Base-by-base conservation (phyloP, 352 stramenopile species). In the Globisporangium uncinulatum region DNA sequence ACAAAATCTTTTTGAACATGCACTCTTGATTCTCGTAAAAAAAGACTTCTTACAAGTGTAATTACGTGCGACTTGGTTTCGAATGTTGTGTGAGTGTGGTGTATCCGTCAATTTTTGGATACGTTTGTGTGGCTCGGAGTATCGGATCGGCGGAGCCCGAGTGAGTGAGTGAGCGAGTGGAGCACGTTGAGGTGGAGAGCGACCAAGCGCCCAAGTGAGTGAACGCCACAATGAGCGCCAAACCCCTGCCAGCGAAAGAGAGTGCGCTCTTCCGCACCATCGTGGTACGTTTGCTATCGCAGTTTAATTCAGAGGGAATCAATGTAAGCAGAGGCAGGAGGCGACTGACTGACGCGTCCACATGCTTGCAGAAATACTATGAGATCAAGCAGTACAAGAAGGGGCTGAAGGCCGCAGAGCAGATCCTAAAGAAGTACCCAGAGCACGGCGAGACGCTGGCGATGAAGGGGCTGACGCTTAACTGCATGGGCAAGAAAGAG, bases 361-460 rank as follows among this genome's bases (percentile, higher is more conserved):
- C 43, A n/a, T 24, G 5, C 42, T 19, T 11, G 24, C 65, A 90
- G 79, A 98, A 98, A 89, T 96, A 94, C 67, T 99, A 99, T 72
- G 96, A 99, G 76, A 87, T 83, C 44, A 99, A 99, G 73, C 91
- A 98, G 68, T 99, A 99, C 85, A 99, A 99, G 76, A 99, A 99
- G 67, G 95, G 92, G 4, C 71, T 99, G 4, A 99, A 99, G 65
- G 85, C 92, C 20, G 90, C 96, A 29, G 93, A 95, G 43, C 61
- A 78, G 4, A 97, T 99, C 62, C 74, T 99, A 29, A 98, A 98
- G 67, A 98, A 98, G 65, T 96, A 94, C 68, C 96, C 96, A 8
- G 95, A 98, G 19, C 96, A 99, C 73, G 97, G 97, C 39, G 97
- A 98, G 69, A 97, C 92, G 48, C 71, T 99, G 17, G 92, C 94